phyloP scores from a whole-genome alignment of 441 rosid genomes.

The Erodium chrysanthum region DNA sequence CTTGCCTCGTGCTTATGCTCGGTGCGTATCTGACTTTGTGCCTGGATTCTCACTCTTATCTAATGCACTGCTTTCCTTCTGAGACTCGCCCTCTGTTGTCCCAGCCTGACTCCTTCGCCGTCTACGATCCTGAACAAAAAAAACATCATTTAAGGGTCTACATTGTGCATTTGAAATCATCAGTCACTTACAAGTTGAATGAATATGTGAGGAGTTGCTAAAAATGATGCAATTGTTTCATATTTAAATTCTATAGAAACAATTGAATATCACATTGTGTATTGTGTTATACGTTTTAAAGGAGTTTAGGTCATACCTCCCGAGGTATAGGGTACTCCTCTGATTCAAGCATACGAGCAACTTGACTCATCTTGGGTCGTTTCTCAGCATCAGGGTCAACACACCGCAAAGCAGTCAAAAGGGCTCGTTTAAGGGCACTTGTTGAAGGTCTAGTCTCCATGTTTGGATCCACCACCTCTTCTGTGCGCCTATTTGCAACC shows the following conservation, averaged over 20 bases:
- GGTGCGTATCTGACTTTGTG: not conserved
- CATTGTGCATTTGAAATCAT: no score
- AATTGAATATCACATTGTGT: no score
- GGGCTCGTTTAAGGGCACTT: constrained; percentile 65
- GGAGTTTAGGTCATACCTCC: constrained; percentile 47
- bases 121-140: constrained; percentile 54
- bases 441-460: constrained; percentile 71
- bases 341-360: constrained; percentile 85
- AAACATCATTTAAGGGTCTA: no score
- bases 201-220: no score
- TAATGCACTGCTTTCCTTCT: constrained; percentile 34
- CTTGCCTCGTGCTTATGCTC: not conserved
- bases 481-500: constrained; percentile 72
- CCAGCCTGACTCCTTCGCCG: constrained; percentile 47
- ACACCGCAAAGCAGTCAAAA: constrained; percentile 82
- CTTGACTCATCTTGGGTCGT: constrained; percentile 93
- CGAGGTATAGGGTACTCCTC: constrained; percentile 85
- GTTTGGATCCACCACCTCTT: constrained; percentile 76
- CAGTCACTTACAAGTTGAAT: no score
- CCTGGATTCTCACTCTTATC: constrained; percentile 38
- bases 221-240: no score
- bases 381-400: constrained; percentile 87
- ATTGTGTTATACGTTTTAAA: no score
- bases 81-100: constrained; percentile 33
- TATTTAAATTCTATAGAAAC: no score